These are phyloP conservation scores for Talaromyces liani DNA, from an alignment of 495 filamentous ascomycete species.

Conservation along the genomic window DNA sequence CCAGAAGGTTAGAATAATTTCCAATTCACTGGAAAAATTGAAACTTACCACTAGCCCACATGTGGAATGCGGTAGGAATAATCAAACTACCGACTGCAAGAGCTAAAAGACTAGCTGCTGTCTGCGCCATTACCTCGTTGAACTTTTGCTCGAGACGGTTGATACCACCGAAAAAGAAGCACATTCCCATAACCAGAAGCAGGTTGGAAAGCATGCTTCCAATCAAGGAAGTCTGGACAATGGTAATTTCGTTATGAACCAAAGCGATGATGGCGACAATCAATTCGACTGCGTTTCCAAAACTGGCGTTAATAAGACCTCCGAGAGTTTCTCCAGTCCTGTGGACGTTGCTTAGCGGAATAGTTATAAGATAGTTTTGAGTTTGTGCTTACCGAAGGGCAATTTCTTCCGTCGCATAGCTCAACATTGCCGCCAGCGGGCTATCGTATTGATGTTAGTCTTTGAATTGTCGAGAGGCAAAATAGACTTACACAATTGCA, in stretches of 20 bases:
- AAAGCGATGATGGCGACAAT: constrained; percentile 86
- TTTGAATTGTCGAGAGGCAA: not conserved
- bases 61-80: constrained; percentile 79
- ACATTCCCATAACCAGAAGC: constrained; percentile 87
- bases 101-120: constrained; percentile 73
- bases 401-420: constrained; percentile 50
- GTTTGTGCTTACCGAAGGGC: constrained; percentile 29
- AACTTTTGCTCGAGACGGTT: constrained; percentile 78
- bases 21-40: not conserved
- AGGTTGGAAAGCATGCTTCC: constrained; percentile 89
- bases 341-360: constrained; percentile 5
- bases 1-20: not conserved
- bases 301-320: constrained; percentile 79
- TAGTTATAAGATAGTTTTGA: not conserved
- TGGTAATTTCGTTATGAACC: constrained; percentile 61
- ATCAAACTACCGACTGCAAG: constrained; percentile 75
- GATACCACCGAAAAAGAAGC: constrained; percentile 83
- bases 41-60: constrained; percentile 36
- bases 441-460: constrained; percentile 18
- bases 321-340: constrained; percentile 72
- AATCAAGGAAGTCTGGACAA: constrained; percentile 89
- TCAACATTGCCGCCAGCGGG: constrained; percentile 47
- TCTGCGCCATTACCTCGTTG: constrained; percentile 91
- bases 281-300: constrained; percentile 85
- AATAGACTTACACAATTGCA: constrained; percentile 55